These are phyloP conservation scores for Hypoxylon sp. DNA, from an alignment of 2,329 filamentous ascomycete genomes.

Conservation along the genomic window DNA sequence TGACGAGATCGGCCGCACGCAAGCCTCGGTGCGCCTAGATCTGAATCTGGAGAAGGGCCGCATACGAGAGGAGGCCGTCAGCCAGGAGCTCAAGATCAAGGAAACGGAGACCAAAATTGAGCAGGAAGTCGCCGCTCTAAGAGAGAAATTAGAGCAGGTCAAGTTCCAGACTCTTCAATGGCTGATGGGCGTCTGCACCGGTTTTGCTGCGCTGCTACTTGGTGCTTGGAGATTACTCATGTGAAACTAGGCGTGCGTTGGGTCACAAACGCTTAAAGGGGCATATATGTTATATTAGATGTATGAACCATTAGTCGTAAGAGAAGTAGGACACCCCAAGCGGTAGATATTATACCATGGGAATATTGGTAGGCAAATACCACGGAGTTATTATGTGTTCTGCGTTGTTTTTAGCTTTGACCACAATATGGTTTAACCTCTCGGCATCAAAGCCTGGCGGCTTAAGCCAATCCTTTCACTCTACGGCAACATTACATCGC, in stretches of 20 bases:
- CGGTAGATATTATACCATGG: not conserved
- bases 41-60: conserved; percentile 96
- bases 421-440: not conserved
- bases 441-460: not conserved
- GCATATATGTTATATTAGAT: not conserved
- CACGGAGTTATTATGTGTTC: not conserved
- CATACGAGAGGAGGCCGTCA: conserved; percentile 94
- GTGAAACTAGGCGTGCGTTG: conserved; percentile 52
- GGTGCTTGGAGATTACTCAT: conserved; percentile 78
- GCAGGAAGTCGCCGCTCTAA: conserved; percentile 90
- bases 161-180: conserved; percentile 99
- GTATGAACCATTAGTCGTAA: not conserved
- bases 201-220: conserved; percentile 73
- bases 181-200: conserved; percentile 87
- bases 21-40: conserved; percentile 91
- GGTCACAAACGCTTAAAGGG: not conserved
- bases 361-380: not conserved
- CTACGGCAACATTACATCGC: not conserved
- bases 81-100: conserved; percentile 97
- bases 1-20: conserved; percentile 94
- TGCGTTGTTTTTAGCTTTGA: not conserved
- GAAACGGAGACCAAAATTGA: conserved; percentile 99
- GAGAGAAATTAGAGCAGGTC: conserved; percentile 94
- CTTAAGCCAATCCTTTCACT: not conserved
- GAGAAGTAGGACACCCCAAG: not conserved